Base-by-base conservation (phyloP, 2,329 filamentous ascomycete species). In the Fusarium goolgardi region DNA sequence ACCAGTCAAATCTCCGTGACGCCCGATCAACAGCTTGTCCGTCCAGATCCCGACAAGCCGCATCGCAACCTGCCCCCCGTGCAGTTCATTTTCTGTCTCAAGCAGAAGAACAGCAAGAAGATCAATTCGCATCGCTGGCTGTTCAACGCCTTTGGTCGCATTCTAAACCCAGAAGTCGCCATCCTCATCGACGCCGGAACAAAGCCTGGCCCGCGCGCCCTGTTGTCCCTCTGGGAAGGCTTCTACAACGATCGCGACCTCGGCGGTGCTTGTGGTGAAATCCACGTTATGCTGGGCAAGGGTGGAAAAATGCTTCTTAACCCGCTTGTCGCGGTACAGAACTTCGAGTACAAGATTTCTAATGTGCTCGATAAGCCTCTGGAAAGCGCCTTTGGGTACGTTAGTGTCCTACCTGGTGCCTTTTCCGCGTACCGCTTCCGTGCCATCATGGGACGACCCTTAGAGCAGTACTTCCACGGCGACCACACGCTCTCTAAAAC, bases 81-180 rank as follows among this genome's bases (percentile, higher is more conserved):
- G 27, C 70, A 72, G 34, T 72, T 72, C 23, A 72, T 72, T 40
- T 72, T 72, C 45, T 72, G 70, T 56, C 68, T 72, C 37, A 72
- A 72, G 65, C 70, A 72, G 37, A 72, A 72, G 59, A 72, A 72
- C 47, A 72, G 70, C 55, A 72, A 72, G 54, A 72, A 72, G 70
- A 72, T 72, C 34, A 72, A 72, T n/a, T 72, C 70, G 55, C 70
- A 72, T 63, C 70, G 70, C 41, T 72, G 70, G 70, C 43, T 72
- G 5, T 72, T 72, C n/a, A 72, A 72, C 15, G 70, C 70, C 29
- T 72, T 72, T 18, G 70, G 70, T 8, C 70, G 70, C 29, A 72
- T 72, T 37, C 40, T 72, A 15, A 72, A 72, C 68, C 70, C 70
- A 4, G 70, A 72, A 39, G 70, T 72, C 16, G 58, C 70, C 37